phyloP scores from a whole-genome alignment of 23 red algal genomes.

The Pyropia haitanensis region DNA sequence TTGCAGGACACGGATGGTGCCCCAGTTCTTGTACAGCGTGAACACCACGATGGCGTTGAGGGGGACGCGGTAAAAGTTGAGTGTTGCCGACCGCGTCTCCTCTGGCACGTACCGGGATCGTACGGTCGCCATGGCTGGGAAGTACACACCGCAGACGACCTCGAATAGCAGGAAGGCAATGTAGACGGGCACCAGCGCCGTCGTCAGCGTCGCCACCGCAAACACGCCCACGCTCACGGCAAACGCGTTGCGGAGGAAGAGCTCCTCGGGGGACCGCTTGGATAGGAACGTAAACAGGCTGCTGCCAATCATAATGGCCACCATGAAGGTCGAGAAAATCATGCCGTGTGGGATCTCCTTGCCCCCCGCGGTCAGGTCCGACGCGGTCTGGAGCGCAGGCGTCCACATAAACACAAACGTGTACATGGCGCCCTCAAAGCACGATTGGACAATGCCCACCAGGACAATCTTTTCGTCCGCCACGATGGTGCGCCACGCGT shows the following conservation, averaged over 20 bases:
- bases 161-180: slow-evolving; percentile 74
- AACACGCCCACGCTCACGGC: slow-evolving; percentile 29
- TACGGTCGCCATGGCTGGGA: slow-evolving; percentile 81
- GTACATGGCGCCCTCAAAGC: slow-evolving; percentile 93
- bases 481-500: slow-evolving; percentile 48
- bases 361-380: slow-evolving; percentile 12
- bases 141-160: slow-evolving; percentile 84
- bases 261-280: slow-evolving; percentile 34
- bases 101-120: slow-evolving; percentile 78
- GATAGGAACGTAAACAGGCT: slow-evolving; percentile 55
- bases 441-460: slow-evolving; percentile 76
- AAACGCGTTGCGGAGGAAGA: slow-evolving; percentile 52
- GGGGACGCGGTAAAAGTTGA: slow-evolving; percentile 89
- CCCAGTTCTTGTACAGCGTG: slow-evolving; percentile 38
- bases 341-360: slow-evolving; percentile 78
- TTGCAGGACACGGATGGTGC: slow-evolving; percentile 29
- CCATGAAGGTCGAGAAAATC: slow-evolving; percentile 97
- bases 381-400: slow-evolving; percentile 66
- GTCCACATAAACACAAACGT: slow-evolving; percentile 97
- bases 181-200: slow-evolving; percentile 47
- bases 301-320: slow-evolving; percentile 91
- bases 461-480: slow-evolving; percentile 54
- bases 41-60: slow-evolving; percentile 82
- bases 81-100: slow-evolving; percentile 69
- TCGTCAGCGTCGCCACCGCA: slow-evolving; percentile 25